Evolutionary conservation across 768 basidiomycete genomes (phyloP).

Genomic region (Flagelloscypha sp.): DNA sequence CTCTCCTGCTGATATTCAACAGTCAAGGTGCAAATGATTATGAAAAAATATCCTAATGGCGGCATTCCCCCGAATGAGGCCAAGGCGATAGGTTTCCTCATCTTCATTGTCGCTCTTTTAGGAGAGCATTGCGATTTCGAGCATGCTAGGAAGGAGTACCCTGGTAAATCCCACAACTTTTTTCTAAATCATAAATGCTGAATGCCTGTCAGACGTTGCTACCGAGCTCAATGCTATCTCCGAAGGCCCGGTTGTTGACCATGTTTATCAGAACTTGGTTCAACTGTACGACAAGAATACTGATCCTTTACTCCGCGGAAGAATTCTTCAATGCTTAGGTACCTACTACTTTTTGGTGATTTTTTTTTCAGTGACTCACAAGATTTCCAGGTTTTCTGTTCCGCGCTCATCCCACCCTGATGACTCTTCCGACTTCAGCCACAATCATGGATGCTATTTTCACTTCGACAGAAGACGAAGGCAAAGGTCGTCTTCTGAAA

Average conservation of each 20-base stretch:
- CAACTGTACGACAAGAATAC: conserved; percentile 61
- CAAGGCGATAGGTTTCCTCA: conserved; percentile 56
- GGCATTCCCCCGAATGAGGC: conserved; percentile 40
- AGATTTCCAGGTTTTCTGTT: conserved; percentile 70
- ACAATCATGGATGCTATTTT: conserved; percentile 89
- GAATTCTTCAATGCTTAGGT: conserved; percentile 84
- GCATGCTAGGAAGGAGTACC: conserved; percentile 49
- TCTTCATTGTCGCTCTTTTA: conserved; percentile 78
- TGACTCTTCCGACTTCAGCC: conserved; percentile 74
- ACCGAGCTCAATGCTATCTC: conserved; percentile 52
- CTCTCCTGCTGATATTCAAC: conserved; percentile 8
- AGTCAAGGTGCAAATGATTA: conserved; percentile 59
- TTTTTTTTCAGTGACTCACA: conserved; percentile 1
- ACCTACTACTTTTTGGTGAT: conserved; percentile 11
- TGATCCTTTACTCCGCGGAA: conserved; percentile 51
- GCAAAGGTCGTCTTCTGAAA: conserved; percentile 63
- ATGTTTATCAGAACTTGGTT: conserved; percentile 69
- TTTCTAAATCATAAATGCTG: not conserved
- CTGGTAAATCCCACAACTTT: conserved; percentile 35
- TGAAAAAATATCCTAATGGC: conserved; percentile 33
- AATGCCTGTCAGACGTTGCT: conserved; percentile 36
- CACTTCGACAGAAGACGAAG: conserved; percentile 60
- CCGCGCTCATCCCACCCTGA: conserved; percentile 83
- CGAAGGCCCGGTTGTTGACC: conserved; percentile 68
- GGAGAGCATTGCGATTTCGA: conserved; percentile 91